Evolutionary conservation across 257 asterid species (phyloP).

Genomic region (Fraxinus anomala): DNA sequence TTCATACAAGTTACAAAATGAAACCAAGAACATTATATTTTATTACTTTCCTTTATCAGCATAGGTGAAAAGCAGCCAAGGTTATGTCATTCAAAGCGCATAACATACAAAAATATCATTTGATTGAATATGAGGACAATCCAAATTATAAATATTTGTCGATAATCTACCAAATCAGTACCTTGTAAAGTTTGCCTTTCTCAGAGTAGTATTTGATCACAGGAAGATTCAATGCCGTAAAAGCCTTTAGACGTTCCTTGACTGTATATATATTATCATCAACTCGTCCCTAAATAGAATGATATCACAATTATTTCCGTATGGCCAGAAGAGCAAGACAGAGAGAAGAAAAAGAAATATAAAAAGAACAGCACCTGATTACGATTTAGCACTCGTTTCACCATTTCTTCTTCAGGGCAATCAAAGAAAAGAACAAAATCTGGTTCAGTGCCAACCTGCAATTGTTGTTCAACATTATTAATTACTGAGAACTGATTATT

Average conservation of each 20-base stretch:
- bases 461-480: constrained; percentile 8
- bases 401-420: constrained; percentile 92
- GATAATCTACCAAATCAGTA: constrained; percentile 35
- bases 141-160: constrained; percentile 8
- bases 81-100: constrained; percentile 13
- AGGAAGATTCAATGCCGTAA: constrained; percentile 72
- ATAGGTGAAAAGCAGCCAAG: constrained; percentile 10
- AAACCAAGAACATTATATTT: background rate
- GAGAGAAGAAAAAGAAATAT: background rate
- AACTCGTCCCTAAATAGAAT: constrained; percentile 69
- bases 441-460: constrained; percentile 90
- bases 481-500: background rate
- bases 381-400: constrained; percentile 81
- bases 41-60: constrained; percentile 14
- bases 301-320: constrained; percentile 18
- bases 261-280: constrained; percentile 92
- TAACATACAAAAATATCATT: constrained; percentile 14
- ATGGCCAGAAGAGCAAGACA: constrained; percentile 18
- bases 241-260: constrained; percentile 74
- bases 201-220: constrained; percentile 75
- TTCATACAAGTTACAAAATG: constrained; percentile 16
- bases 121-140: background rate
- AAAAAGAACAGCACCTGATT: constrained; percentile 52
- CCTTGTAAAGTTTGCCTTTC: constrained; percentile 88
- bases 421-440: constrained; percentile 88